Percentiles rank a stretch among this genome's conserved stretches.
These are phyloP conservation scores for Multifurca ochricompacta DNA, from an alignment of 768 basidiomycete species.

Conservation along the genomic window DNA sequence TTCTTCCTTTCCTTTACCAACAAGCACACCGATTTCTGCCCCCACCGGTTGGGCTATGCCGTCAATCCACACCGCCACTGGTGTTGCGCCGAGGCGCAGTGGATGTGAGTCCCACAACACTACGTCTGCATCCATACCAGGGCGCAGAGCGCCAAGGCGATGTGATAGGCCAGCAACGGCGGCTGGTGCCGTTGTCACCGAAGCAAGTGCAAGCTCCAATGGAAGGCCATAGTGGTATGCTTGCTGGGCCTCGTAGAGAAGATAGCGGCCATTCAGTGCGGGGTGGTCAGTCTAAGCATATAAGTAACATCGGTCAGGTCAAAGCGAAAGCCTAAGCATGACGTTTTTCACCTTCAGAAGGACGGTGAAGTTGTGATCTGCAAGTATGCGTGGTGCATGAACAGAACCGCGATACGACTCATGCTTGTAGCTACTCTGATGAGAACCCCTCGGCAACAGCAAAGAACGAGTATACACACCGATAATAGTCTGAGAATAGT, in stretches of 20 bases:
- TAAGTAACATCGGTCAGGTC: neutral
- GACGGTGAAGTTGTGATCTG: slow-evolving; percentile 57
- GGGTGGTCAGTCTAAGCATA: slow-evolving; percentile 55
- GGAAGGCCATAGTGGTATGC: slow-evolving; percentile 76
- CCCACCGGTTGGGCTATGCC: slow-evolving; percentile 54
- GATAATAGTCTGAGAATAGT: slow-evolving; percentile 56
- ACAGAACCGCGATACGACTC: slow-evolving; percentile 78
- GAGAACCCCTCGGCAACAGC: neutral
- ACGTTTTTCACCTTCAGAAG: slow-evolving; percentile 55
- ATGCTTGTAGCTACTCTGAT: slow-evolving; percentile 48
- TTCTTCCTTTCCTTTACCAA: slow-evolving; percentile 19
- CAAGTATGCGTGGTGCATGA: slow-evolving; percentile 70
- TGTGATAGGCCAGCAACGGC: slow-evolving; percentile 68
- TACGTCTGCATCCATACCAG: slow-evolving; percentile 44
- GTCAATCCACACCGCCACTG: slow-evolving; percentile 64
- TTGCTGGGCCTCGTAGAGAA: slow-evolving; percentile 80
- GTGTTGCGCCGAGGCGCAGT: slow-evolving; percentile 65
- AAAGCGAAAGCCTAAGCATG: neutral
- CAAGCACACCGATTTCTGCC: slow-evolving; percentile 34
- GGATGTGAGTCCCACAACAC: slow-evolving; percentile 76
- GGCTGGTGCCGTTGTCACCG: slow-evolving; percentile 70
- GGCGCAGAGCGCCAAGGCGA: slow-evolving; percentile 59
- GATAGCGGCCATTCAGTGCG: slow-evolving; percentile 58
- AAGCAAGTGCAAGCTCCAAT: slow-evolving; percentile 56
- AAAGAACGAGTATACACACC: slow-evolving; percentile 22